phyloP scores from a whole-genome alignment of 1,139 yeast genomes.

The Pneumocystis canis region DNA sequence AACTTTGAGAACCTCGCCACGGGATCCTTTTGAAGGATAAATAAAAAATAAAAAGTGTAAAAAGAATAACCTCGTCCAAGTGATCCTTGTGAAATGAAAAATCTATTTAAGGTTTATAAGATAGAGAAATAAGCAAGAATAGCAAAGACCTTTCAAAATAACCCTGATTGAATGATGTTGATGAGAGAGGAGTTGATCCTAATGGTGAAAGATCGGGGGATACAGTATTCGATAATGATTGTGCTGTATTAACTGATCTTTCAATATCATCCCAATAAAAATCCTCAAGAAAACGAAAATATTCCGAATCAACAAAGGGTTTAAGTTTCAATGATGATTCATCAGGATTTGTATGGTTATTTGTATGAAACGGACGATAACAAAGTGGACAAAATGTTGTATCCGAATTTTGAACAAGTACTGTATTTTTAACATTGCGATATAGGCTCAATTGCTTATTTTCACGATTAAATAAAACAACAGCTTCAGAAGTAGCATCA shows the following conservation, averaged over 20 bases:
- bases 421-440: not conserved
- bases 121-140: not conserved
- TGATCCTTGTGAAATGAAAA: not conserved
- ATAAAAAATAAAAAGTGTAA: not conserved
- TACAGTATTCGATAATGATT: not conserved
- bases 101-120: not conserved
- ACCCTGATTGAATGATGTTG: not conserved
- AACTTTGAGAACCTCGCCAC: slow-evolving; percentile 72
- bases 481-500: not conserved
- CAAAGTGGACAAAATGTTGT: not conserved
- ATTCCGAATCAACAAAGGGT: not conserved
- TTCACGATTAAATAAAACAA: not conserved
- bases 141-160: not conserved
- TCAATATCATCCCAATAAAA: not conserved
- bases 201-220: not conserved
- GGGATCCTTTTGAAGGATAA: slow-evolving; percentile 37
- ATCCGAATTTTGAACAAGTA: not conserved
- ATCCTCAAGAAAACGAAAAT: not conserved
- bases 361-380: not conserved
- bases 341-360: not conserved
- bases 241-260: not conserved
- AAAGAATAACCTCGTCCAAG: not conserved
- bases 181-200: not conserved
- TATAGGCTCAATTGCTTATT: not conserved
- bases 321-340: not conserved